A percentile compares a stretch with the other conserved stretches of the same genome.
Evolutionary conservation across 768 basidiomycete genomes (phyloP).

Genomic region (Tubosaeta sp.): DNA sequence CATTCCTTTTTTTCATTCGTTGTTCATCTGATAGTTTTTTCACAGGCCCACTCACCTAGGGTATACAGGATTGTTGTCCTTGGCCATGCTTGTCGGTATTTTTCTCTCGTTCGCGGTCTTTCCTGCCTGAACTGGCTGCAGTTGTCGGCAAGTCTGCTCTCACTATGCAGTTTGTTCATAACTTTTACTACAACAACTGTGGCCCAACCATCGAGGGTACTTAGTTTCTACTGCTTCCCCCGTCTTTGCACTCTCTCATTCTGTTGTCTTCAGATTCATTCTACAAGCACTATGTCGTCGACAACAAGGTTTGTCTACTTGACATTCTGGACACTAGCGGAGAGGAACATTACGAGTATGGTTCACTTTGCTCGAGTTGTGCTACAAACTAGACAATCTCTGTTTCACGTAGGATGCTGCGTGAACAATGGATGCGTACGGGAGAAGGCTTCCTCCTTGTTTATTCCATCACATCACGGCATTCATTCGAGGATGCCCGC

Average conservation of each 20-base stretch:
- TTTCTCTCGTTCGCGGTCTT: too few relatives aligned
- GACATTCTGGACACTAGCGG: slow-evolving; percentile 97
- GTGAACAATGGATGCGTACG: slow-evolving; percentile 97
- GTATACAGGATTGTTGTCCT: too few relatives aligned
- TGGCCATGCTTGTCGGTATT: too few relatives aligned
- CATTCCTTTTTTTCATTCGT: too few relatives aligned
- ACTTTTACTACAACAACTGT: too few relatives aligned
- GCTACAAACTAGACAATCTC: slow-evolving; percentile 1
- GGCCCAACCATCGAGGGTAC: slow-evolving; percentile 94
- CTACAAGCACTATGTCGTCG: slow-evolving; percentile 93
- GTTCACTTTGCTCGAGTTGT: slow-evolving; percentile 12
- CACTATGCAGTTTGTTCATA: too few relatives aligned
- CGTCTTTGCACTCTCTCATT: not conserved
- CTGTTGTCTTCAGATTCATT: slow-evolving; percentile 68
- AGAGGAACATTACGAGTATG: slow-evolving; percentile 95
- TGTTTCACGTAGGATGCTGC: slow-evolving; percentile 71
- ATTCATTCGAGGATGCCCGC: slow-evolving; percentile 95
- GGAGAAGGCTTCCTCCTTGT: slow-evolving; percentile 98
- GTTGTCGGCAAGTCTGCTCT: too few relatives aligned
- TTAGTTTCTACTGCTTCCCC: slow-evolving; percentile 6
- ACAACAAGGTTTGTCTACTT: slow-evolving; percentile 94
- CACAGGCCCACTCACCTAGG: too few relatives aligned
- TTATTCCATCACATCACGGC: slow-evolving; percentile 94
- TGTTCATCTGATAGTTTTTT: too few relatives aligned
- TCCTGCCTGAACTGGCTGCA: too few relatives aligned